phyloP scores from a whole-genome alignment of 208 protist species.

The Wallacemonas sp. region DNA sequence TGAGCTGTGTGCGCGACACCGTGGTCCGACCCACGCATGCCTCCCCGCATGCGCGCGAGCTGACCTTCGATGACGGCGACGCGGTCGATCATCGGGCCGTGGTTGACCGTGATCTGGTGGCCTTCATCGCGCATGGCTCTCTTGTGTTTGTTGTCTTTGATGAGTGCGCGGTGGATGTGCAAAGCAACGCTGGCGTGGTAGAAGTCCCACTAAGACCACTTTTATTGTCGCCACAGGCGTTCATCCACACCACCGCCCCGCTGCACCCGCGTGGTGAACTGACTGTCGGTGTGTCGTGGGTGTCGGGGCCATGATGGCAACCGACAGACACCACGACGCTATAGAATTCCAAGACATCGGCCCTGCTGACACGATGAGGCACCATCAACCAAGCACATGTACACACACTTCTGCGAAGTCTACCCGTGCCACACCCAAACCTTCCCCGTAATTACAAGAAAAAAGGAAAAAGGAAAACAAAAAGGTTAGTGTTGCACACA shows the following conservation, averaged over 20 bases:
- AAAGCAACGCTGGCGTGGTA: conserved; percentile 60
- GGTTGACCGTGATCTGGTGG: conserved; percentile 57
- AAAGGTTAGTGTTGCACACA: no score
- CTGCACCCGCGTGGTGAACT: conserved; percentile 77
- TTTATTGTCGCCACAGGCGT: conserved; percentile 54
- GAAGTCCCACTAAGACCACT: conserved; percentile 70
- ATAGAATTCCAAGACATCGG: no score
- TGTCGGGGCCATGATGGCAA: conserved; percentile 23
- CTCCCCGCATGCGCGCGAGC: conserved; percentile 24
- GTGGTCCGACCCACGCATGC: conserved; percentile 37
- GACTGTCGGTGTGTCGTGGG: conserved; percentile 74
- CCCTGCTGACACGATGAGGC: no score
- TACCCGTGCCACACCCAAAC: no score
- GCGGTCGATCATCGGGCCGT: conserved; percentile 77
- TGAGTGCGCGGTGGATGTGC: conserved; percentile 55
- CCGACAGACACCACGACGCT: no score
- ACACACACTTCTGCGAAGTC: no score
- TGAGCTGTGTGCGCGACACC: conserved; percentile 71
- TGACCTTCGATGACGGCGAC: conserved; percentile 57
- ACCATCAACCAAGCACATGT: no score
- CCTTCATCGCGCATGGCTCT: conserved; percentile 56
- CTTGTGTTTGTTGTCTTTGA: conserved; percentile 87
- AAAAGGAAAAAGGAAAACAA: no score
- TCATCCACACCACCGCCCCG: conserved; percentile 43
- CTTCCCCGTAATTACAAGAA: no score